These are phyloP conservation scores for Austroboletus olivaceoglutinosus DNA, from an alignment of 1,284 basidiomycete genomes.

Conservation along the genomic window DNA sequence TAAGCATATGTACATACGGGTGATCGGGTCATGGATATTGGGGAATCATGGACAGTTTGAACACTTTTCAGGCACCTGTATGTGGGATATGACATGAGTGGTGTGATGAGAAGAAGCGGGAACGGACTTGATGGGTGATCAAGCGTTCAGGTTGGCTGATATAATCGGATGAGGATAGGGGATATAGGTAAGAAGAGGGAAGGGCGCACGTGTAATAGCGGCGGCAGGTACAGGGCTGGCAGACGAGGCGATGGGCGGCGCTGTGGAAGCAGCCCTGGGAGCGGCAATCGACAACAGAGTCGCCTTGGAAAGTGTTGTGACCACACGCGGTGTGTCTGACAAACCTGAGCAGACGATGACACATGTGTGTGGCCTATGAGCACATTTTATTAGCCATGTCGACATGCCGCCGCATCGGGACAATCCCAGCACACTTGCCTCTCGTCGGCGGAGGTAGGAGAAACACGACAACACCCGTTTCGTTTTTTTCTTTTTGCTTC, in stretches of 20 bases:
- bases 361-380: slow-evolving; percentile 43
- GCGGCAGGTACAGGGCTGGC: slow-evolving; percentile 51
- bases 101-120: slow-evolving; percentile 4
- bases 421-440: slow-evolving; percentile 20
- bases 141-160: slow-evolving; percentile 33
- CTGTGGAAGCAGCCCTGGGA: slow-evolving; percentile 46
- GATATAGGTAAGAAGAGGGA: not conserved
- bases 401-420: not conserved
- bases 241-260: slow-evolving; percentile 46
- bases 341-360: slow-evolving; percentile 60
- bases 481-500: slow-evolving; percentile 13
- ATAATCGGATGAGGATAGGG: slow-evolving; percentile 2
- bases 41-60: slow-evolving; percentile 40
- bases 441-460: slow-evolving; percentile 69
- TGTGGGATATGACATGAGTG: slow-evolving; percentile 1
- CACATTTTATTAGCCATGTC: not conserved
- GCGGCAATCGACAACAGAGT: slow-evolving; percentile 55
- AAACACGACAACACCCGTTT: slow-evolving; percentile 23
- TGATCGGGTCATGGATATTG: not conserved
- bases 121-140: slow-evolving; percentile 36
- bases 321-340: slow-evolving; percentile 49
- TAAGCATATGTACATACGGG: slow-evolving; percentile 13
- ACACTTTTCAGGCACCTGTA: slow-evolving; percentile 44
- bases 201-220: slow-evolving; percentile 54
- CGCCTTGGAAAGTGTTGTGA: slow-evolving; percentile 53